Base-by-base conservation (phyloP, 2,329 filamentous ascomycete genomes). In the Endothia cerciana region DNA sequence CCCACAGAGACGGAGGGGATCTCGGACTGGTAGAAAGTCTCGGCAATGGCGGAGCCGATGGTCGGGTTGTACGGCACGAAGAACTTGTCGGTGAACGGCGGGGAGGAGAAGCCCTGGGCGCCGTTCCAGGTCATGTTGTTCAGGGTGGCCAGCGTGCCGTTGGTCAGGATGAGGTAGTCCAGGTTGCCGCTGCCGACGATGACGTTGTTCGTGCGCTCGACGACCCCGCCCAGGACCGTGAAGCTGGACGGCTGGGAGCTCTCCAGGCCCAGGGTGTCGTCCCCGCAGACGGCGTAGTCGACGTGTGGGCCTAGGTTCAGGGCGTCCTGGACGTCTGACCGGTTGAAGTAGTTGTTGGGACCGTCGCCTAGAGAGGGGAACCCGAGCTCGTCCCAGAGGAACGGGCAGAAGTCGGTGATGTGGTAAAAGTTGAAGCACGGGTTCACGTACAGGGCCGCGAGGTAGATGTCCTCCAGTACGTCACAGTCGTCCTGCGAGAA, bases 111-210 rank as follows among this genome's bases (percentile, higher is more conserved):
- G 0, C 89, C 89, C 70, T 89, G 88, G 0, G 77, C 73, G 3
- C 88, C 89, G 62, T 85, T 83, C 86, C 87, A 91, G 0, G 88
- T 91, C 87, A 91, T 89, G 74, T 91, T 91, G 73, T 91, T 89
- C 62, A 91, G 86, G 1, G 83, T 83, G 55, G 89, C 76, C 3
- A 91, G 78, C 0, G 87, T 87, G 10, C 89, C 89, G 69, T 91
- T 89, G 69, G 81, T 77, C 53, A 88, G 79, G 8, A 91, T 79
- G 62, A 90, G 79, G 73, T 82, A 88, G 73, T 91, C 67, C 47
- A 64, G 28, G 3, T 64, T 49, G 17, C 65, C 67, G 41, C 58
- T 66, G 11, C 51, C 65, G 40, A 69, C 43, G 25, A 69, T 41
- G 2, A 64, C 65, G 25, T 67, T 67, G 28, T 62, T 59, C 25